Base-by-base conservation (phyloP, 2,329 filamentous ascomycete species). In the Lecanicillium sp. region DNA sequence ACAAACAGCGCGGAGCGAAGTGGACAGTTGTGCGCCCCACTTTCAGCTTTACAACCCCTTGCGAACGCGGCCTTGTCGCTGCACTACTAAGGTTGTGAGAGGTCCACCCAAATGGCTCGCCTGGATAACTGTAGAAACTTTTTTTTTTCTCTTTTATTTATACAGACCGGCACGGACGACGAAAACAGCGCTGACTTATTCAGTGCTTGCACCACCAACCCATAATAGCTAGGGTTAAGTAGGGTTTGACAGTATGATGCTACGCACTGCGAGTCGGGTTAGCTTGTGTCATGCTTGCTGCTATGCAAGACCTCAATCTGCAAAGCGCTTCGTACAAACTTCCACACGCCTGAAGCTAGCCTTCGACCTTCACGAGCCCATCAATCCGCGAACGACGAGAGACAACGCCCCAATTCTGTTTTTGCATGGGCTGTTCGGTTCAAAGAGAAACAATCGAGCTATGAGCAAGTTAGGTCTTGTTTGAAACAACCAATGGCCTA, bases 371-470 rank as follows among this genome's bases (percentile, higher is more conserved):
- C 81, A 89, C 61, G 70, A 78, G 58, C 81, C 85, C 1, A 58
- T 69, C 1, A 72, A 71, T 42, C 56, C 58, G 6, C 53, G 48
- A 35, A 63, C 65, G 2, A 64, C 67, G 21, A 61, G 66, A 47
- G 63, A 72, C 59, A 62, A 65, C 50, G 66, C 69, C 32, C 87
- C 90, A 2, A 88, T 97, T 54, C 68, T 97, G 52, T 86, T 97
- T 56, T 80, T 97, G 60, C 91, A 97, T 64, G 91, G 93, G 1
- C 74, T 97, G 10, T 96, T 97, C 61, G 91, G 91, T 17, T 95
- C 88, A 30, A 95, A 94, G 71, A 90, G 88, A 71, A 97, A 97
- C 64, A 95, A 96, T 64, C 77, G 90, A 65, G 87, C 79, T 60
- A 93, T 97, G 54, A 94, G 90, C 84, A 95, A 90, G 91, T 95